A percentile compares a stretch with the other conserved stretches of the same genome.
These are phyloP conservation scores for Starmerella etchellsii DNA, from an alignment of 805 yeast genomes.

Conservation along the genomic window DNA sequence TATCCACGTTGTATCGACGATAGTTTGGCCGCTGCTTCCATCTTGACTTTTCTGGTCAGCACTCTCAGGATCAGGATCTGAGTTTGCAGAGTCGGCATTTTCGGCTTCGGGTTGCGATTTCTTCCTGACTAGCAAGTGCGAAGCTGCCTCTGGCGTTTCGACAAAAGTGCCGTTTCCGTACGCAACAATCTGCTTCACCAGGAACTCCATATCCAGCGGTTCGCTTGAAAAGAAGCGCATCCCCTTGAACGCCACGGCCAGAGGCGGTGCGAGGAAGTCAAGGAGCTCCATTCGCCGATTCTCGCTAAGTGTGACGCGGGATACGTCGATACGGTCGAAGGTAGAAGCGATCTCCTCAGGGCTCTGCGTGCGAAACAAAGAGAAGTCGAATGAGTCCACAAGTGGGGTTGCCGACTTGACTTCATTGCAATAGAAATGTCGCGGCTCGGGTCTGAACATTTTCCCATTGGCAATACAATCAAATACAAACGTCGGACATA, in stretches of 20 bases:
- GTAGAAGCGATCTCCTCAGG: background rate
- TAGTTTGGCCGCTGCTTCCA: too few species aligned
- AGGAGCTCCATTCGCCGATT: background rate
- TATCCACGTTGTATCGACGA: conserved; percentile 3
- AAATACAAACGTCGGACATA: conserved; percentile 58
- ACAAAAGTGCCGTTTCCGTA: conserved; percentile 1
- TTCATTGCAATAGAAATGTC: conserved; percentile 36
- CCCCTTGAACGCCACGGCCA: background rate
- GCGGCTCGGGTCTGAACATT: conserved; percentile 46
- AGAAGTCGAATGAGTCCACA: conserved; percentile 52
- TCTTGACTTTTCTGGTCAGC: too few species aligned
- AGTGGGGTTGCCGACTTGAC: conserved; percentile 17
- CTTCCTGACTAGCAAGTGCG: too few species aligned
- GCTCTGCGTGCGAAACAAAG: conserved; percentile 33
- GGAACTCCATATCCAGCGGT: background rate
- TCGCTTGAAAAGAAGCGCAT: background rate
- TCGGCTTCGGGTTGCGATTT: too few species aligned
- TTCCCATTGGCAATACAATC: conserved; percentile 41
- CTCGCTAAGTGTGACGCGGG: background rate
- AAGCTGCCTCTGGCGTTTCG: too few species aligned
- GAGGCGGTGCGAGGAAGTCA: background rate
- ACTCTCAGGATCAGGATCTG: too few species aligned
- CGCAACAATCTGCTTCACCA: background rate
- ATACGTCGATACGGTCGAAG: conserved; percentile 7
- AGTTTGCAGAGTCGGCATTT: too few species aligned